These are phyloP conservation scores for Fusarium tuaranense DNA, from an alignment of 2,329 filamentous ascomycete genomes.

Conservation along the genomic window DNA sequence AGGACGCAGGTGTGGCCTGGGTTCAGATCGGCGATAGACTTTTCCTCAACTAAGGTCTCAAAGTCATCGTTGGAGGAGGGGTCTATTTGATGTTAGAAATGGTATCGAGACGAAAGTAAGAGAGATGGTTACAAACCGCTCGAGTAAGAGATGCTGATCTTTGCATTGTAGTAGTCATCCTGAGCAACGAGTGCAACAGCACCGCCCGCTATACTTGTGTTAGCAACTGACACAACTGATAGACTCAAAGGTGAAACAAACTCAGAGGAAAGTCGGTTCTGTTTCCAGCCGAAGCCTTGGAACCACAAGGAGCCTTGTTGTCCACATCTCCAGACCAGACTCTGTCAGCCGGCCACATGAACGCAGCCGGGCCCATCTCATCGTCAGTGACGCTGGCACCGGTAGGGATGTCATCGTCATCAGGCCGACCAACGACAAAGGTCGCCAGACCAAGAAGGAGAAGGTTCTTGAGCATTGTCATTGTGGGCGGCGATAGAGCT, in stretches of 20 bases:
- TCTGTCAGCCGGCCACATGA: conserved; percentile 71
- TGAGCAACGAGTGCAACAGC: conserved; percentile 67
- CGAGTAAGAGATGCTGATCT: conserved; percentile 65
- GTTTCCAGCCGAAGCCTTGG: conserved; percentile 57
- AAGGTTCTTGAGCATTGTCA: conserved; percentile 23
- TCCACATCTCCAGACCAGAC: conserved; percentile 66
- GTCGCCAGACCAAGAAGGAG: conserved; percentile 23
- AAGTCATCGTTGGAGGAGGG: conserved; percentile 56
- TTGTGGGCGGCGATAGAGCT: background rate
- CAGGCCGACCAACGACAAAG: conserved; percentile 13
- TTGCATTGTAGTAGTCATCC: conserved; percentile 66
- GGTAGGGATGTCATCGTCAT: conserved; percentile 23
- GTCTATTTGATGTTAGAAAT: conserved; percentile 42
- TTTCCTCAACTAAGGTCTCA: conserved; percentile 51
- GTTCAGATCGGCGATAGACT: conserved; percentile 53
- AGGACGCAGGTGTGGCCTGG: conserved; percentile 60
- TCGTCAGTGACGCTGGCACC: conserved; percentile 30
- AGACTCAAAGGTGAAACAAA: conserved; percentile 37
- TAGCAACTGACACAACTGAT: background rate
- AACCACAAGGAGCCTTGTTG: conserved; percentile 69
- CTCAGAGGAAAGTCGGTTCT: conserved; percentile 68
- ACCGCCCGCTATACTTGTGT: conserved; percentile 58
- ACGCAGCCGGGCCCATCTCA: conserved; percentile 67
- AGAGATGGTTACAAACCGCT: conserved; percentile 52
- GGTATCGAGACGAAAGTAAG: background rate